phyloP scores from a whole-genome alignment of 306 rosid genomes.

The Vachellia pachyceras region DNA sequence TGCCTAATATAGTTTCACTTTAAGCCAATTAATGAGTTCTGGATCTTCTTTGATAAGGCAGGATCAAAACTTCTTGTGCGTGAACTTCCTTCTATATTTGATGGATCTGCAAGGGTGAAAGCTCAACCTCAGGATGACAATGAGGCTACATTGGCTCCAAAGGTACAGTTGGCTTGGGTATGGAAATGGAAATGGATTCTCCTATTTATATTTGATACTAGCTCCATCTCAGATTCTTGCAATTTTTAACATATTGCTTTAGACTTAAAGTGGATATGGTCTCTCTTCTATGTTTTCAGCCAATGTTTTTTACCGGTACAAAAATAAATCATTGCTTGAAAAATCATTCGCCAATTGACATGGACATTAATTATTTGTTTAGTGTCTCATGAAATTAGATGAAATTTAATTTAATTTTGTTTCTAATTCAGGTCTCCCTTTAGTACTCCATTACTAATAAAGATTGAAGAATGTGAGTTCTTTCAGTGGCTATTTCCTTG shows the following conservation, averaged over 20 bases:
- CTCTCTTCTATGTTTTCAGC: background rate
- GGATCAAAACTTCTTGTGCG: slow-evolving; percentile 73
- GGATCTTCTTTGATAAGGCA: slow-evolving; percentile 40
- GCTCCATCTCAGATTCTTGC: slow-evolving; percentile 16
- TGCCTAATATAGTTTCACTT: background rate
- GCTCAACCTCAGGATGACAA: slow-evolving; percentile 80
- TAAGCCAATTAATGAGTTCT: slow-evolving; percentile 27
- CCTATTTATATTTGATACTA: slow-evolving; percentile 15
- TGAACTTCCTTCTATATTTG: slow-evolving; percentile 81
- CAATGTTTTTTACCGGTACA: background rate
- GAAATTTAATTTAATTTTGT: background rate
- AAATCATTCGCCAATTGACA: background rate
- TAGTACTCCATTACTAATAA: background rate
- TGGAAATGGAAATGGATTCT: slow-evolving; percentile 19
- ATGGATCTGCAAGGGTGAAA: slow-evolving; percentile 75
- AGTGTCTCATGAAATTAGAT: background rate
- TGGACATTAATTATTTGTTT: background rate
- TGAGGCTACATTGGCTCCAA: slow-evolving; percentile 81
- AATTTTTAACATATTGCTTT: background rate
- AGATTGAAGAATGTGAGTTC: background rate
- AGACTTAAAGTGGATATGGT: slow-evolving; percentile 25
- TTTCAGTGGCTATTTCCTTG: background rate
- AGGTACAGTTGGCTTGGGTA: slow-evolving; percentile 56
- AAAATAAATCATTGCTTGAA: slow-evolving; percentile 9
- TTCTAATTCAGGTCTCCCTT: background rate